phyloP scores from a whole-genome alignment of 768 basidiomycete species.

The Suillus variegatus region DNA sequence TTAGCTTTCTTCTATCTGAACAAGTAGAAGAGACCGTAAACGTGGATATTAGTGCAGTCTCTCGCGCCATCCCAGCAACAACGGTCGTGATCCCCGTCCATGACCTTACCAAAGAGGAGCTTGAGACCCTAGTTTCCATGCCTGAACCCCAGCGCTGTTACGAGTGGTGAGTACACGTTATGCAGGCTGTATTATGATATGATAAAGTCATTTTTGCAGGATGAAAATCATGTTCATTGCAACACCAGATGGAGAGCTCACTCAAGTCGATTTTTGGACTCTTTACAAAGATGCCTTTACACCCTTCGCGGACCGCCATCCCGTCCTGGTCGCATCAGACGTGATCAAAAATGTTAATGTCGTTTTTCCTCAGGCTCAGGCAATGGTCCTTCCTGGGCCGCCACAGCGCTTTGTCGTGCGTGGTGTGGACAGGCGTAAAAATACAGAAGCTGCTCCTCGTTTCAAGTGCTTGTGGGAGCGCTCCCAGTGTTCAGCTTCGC shows the following conservation, averaged over 20 bases:
- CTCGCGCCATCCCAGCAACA: conserved; percentile 58
- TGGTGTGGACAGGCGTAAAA: conserved; percentile 74
- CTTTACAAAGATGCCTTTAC: conserved; percentile 86
- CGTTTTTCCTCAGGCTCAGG: conserved; percentile 83
- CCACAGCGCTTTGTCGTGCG: conserved; percentile 84
- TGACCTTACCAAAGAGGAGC: conserved; percentile 70
- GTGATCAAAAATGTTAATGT: conserved; percentile 91
- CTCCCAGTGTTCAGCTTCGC: conserved; percentile 50
- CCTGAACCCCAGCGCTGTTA: conserved; percentile 80
- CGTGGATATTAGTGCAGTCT: conserved; percentile 59
- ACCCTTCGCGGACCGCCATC: conserved; percentile 54
- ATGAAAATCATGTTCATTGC: conserved; percentile 88
- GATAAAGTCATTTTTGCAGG: conserved; percentile 45
- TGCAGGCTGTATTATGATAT: neutral
- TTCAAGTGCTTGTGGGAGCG: conserved; percentile 82
- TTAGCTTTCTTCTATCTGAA: conserved; percentile 66
- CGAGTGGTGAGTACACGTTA: conserved; percentile 60
- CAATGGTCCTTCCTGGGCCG: conserved; percentile 79
- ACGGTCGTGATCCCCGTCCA: conserved; percentile 53
- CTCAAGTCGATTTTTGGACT: conserved; percentile 95
- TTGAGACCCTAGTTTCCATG: conserved; percentile 55
- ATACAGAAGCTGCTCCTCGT: conserved; percentile 53
- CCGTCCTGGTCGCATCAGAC: conserved; percentile 81
- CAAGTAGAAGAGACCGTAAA: conserved; percentile 70
- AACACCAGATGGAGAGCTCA: conserved; percentile 76